Evolutionary conservation across 2,329 filamentous ascomycete genomes (phyloP).

Genomic region (Trichoderma guizhouense): DNA sequence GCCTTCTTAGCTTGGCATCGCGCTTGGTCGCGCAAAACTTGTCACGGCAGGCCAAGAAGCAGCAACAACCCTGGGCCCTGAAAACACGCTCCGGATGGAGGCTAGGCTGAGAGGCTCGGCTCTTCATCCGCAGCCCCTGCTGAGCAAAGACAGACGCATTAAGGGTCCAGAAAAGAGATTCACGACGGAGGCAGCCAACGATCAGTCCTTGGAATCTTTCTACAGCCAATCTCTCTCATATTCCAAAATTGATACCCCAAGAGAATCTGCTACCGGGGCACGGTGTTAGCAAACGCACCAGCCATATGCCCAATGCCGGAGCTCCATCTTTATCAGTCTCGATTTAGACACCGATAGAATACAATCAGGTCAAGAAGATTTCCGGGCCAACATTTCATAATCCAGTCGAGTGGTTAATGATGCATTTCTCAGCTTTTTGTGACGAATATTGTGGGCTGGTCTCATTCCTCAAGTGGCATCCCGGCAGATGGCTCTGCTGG

Average conservation of each 20-base stretch:
- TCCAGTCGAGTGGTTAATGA: neutral
- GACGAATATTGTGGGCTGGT: neutral
- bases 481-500: neutral
- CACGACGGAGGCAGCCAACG: slow-evolving; percentile 12
- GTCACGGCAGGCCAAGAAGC: neutral
- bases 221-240: neutral
- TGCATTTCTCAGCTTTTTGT: neutral
- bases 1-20: neutral
- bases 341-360: neutral
- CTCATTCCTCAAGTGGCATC: neutral
- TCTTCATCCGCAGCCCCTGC: neutral
- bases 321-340: neutral
- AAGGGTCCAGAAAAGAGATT: neutral
- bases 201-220: neutral
- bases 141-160: neutral
- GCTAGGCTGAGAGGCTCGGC: neutral
- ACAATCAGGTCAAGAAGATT: neutral
- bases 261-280: neutral
- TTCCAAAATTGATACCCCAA: neutral
- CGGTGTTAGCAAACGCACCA: neutral
- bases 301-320: neutral
- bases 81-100: neutral
- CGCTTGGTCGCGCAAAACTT: neutral
- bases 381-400: neutral
- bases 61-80: neutral